Evolutionary conservation across 164 flowering plant genomes (phyloP).

Genomic region (Piper longum): DNA sequence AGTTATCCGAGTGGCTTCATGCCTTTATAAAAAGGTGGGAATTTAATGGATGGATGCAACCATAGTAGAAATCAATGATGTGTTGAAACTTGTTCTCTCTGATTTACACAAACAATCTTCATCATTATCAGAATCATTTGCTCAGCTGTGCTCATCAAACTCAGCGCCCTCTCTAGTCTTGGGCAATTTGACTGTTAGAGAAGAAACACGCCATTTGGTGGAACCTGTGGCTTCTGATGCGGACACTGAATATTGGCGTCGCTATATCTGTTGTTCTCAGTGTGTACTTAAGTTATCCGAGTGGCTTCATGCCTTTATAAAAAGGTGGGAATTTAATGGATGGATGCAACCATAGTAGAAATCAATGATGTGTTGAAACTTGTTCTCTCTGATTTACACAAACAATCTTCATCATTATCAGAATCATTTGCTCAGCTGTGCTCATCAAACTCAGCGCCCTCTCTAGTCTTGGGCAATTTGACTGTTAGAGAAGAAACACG

Average conservation of each 20-base stretch:
- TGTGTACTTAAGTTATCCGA: too few relatives aligned
- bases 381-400: too few relatives aligned
- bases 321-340: constrained; percentile 25
- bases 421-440: constrained; percentile 14
- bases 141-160: constrained; percentile 10
- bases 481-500: constrained; percentile 5
- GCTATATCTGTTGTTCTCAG: too few relatives aligned
- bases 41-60: constrained; percentile 23
- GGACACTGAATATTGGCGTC: too few relatives aligned
- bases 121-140: constrained; percentile 1
- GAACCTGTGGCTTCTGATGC: too few relatives aligned
- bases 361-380: constrained; percentile 39
- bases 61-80: constrained; percentile 61
- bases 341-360: constrained; percentile 43
- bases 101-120: too few relatives aligned
- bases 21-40: constrained; percentile 35
- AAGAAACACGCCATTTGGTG: too few relatives aligned
- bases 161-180: constrained; percentile 5
- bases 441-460: constrained; percentile 5
- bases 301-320: constrained; percentile 35
- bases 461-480: constrained; percentile 7
- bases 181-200: constrained; percentile 8
- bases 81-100: background rate
- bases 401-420: too few relatives aligned
- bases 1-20: constrained; percentile 30